phyloP scores from a whole-genome alignment of 2,329 filamentous ascomycete species.

The Thielaviopsis ethacetica region DNA sequence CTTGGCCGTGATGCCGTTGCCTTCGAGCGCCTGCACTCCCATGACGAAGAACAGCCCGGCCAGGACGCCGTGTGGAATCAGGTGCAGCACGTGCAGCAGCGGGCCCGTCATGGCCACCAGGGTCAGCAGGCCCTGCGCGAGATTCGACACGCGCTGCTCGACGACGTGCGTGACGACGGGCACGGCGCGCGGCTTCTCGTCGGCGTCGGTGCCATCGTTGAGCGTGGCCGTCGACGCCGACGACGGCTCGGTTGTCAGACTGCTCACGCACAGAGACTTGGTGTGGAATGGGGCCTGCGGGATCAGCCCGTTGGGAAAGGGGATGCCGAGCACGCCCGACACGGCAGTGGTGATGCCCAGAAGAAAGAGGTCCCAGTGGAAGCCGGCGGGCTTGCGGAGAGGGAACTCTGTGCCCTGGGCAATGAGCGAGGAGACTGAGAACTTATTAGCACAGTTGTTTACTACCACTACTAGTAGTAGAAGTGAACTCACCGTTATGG shows the following conservation, averaged over 20 bases:
- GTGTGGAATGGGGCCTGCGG: slow-evolving; percentile 76
- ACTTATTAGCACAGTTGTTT: background rate
- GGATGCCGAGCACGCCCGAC: slow-evolving; percentile 59
- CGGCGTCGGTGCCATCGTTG: slow-evolving; percentile 24
- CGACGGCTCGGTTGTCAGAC: background rate
- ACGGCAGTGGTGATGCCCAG: slow-evolving; percentile 63
- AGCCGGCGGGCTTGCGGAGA: slow-evolving; percentile 63
- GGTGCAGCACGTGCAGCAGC: slow-evolving; percentile 54
- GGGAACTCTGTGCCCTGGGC: slow-evolving; percentile 73
- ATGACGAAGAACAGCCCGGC: slow-evolving; percentile 75
- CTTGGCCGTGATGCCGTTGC: slow-evolving; percentile 63
- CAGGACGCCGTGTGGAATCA: slow-evolving; percentile 65
- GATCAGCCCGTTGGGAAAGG: slow-evolving; percentile 70
- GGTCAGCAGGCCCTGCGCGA: slow-evolving; percentile 61
- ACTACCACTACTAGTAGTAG: background rate
- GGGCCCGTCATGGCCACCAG: slow-evolving; percentile 66
- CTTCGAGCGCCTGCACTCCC: slow-evolving; percentile 62
- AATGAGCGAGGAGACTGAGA: slow-evolving; percentile 61
- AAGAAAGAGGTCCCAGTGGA: slow-evolving; percentile 75
- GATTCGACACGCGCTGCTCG: slow-evolving; percentile 65
- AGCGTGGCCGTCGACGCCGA: slow-evolving; percentile 22
- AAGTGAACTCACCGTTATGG: slow-evolving; percentile 49
- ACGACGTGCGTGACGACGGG: slow-evolving; percentile 44
- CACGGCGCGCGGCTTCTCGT: slow-evolving; percentile 32
- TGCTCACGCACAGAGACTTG: slow-evolving; percentile 56